Evolutionary conservation across 179 eudicot species (phyloP).

Genomic region (Spergularia azorica): DNA sequence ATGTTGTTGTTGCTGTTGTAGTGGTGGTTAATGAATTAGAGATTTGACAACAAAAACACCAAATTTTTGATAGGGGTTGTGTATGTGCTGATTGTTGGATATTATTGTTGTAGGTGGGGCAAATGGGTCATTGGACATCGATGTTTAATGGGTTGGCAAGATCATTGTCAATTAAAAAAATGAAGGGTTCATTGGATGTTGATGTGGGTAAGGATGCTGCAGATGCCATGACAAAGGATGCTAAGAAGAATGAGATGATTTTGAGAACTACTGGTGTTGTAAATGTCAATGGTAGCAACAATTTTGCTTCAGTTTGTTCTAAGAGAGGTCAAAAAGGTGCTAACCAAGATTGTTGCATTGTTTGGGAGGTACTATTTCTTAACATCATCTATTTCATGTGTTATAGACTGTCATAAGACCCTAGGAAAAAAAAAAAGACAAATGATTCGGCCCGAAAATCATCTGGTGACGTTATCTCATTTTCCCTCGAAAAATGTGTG

Average conservation of each 20-base stretch:
- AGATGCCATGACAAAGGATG: conserved; percentile 62
- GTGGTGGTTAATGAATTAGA: too few relatives aligned
- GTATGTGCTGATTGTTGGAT: conserved; percentile 7
- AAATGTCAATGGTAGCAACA: conserved; percentile 54
- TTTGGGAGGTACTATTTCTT: conserved; percentile 79
- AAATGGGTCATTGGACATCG: conserved; percentile 83
- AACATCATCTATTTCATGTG: not conserved
- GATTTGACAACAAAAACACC: too few relatives aligned
- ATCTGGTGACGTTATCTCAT: too few relatives aligned
- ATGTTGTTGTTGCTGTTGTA: too few relatives aligned
- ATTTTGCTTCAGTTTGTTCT: conserved; percentile 69
- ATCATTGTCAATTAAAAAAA: conserved; percentile 53
- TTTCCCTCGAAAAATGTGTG: not conserved
- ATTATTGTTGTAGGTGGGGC: conserved; percentile 27
- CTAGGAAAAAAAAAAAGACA: not conserved
- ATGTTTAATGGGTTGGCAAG: conserved; percentile 84
- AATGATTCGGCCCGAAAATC: too few relatives aligned
- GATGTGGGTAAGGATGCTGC: conserved; percentile 63
- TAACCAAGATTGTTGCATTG: conserved; percentile 92
- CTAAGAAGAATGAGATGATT: conserved; percentile 75
- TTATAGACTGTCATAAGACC: not conserved
- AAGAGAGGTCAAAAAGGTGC: conserved; percentile 81
- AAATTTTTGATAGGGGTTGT: not conserved
- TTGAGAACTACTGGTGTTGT: conserved; percentile 71
- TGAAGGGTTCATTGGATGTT: conserved; percentile 46